Percentiles rank a stretch among this genome's conserved stretches.
phyloP scores from a whole-genome alignment of 345 rosid species.

The Melastoma malabathricum region DNA sequence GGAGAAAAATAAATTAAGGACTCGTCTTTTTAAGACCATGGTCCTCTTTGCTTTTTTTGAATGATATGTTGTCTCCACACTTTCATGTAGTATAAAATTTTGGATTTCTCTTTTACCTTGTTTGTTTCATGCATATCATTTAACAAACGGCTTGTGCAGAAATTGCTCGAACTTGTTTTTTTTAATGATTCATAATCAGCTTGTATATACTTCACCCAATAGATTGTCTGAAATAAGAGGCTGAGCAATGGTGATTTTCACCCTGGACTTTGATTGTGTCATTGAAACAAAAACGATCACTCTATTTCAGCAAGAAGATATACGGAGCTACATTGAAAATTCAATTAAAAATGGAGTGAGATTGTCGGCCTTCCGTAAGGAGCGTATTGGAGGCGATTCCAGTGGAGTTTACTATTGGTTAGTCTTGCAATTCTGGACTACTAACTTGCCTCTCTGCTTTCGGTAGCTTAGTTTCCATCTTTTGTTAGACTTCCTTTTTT shows the following conservation, averaged over 20 bases:
- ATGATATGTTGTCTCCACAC: background rate
- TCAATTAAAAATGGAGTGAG: conserved; percentile 77
- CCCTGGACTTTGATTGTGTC: no score
- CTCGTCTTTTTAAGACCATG: no score
- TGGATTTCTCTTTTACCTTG: background rate
- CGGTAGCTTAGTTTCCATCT: no score
- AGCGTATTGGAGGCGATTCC: conserved; percentile 92
- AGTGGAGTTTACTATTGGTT: conserved; percentile 90
- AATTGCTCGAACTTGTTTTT: background rate
- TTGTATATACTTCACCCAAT: no score
- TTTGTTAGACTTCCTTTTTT: background rate
- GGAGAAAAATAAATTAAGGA: no score
- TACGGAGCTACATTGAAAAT: conserved; percentile 75
- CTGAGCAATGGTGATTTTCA: no score
- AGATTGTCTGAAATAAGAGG: no score
- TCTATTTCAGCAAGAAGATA: conserved; percentile 84
- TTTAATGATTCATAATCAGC: background rate
- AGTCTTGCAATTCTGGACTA: conserved; percentile 9
- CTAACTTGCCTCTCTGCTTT: background rate
- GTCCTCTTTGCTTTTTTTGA: no score
- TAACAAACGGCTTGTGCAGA: background rate
- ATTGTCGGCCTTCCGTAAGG: conserved; percentile 76
- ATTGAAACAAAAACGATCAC: no score
- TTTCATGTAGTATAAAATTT: background rate
- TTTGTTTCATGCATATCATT: background rate